Evolutionary conservation across 83 land plant species (phyloP), one percentile per base, ranked within the genome.

Genomic region (Picea abies): DNA sequence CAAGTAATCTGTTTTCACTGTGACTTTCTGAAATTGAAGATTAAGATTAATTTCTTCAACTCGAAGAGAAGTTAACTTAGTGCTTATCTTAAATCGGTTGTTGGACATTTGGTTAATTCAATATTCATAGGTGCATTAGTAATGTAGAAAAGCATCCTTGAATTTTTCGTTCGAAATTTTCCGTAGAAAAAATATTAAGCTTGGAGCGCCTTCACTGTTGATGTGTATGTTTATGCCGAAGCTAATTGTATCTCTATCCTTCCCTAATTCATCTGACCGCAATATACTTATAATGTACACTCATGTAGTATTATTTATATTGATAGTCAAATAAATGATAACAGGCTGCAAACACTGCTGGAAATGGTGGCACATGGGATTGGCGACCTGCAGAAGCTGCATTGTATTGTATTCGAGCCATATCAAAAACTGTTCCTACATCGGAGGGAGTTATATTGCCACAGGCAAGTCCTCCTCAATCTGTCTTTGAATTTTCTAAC

Each of bases 321-420:
- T 82, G 22, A 44, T 49, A 15, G 10, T 47, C 10, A 47, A 47
- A 47, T 47, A 7, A 47, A 47, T 82, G 22, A 44, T 32, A 15
- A 25, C 88, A 93, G 98, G 88, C 85, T 80, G 88, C 88, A 63
- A 82, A 84, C 58, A 78, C 37, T 79, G 82, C 85, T 83, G 75
- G 86, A 88, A 90, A 83, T 83, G 86, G 83, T 80, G 89, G 84
- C 71, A 32, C 80, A 12, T 86, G 85, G 86, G 92, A 93, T 65
- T 98, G 99, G 98, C 93, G 89, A 80, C 87, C 94, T 76, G 86
- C 87, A 78, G 99, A 98, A 84, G 97, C 97, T 78, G 89, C 96
- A 64, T 87, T 98, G 22, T 98, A 89, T 84, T 91, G 99, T 79
- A 93, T 98, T 52, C 91, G 94, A 10, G 97, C 99, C 26, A 92